These are phyloP conservation scores for Cylindrodendrum hubeiense DNA, from an alignment of 2,329 filamentous ascomycete genomes.

Conservation along the genomic window DNA sequence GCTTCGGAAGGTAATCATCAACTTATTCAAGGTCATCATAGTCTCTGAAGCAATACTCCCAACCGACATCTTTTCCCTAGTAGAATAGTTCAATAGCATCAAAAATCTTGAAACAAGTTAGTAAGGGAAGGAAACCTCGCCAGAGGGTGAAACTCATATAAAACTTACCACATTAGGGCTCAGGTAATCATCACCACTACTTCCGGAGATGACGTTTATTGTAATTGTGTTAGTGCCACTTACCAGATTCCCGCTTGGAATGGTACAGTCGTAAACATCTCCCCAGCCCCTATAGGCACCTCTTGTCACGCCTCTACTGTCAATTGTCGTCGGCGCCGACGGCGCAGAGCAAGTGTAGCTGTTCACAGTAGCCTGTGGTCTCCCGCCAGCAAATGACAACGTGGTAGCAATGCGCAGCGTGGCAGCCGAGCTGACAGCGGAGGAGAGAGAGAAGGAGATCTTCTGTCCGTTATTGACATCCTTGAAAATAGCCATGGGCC, in stretches of 20 bases:
- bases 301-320: conserved; percentile 6
- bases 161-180: conserved; percentile 7
- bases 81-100: neutral
- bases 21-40: neutral
- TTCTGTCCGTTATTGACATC: conserved; percentile 17
- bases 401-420: conserved; percentile 11
- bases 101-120: neutral
- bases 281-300: conserved; percentile 12
- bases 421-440: conserved; percentile 2
- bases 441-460: conserved; percentile 5
- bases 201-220: conserved; percentile 12
- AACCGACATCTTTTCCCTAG: neutral
- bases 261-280: conserved; percentile 12
- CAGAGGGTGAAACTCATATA: neutral
- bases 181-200: conserved; percentile 2
- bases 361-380: conserved; percentile 11
- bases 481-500: conserved; percentile 18
- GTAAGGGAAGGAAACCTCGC: neutral
- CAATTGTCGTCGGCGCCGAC: conserved; percentile 6
- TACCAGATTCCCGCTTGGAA: conserved; percentile 8
- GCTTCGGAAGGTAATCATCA: neutral
- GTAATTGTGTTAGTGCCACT: conserved; percentile 11
- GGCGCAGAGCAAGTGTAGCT: conserved; percentile 11
- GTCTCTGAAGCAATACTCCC: neutral
- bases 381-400: conserved; percentile 6